Conservation (phyloP, 352 stramenopile genomes). For the Stramenopiles sp. region DNA sequence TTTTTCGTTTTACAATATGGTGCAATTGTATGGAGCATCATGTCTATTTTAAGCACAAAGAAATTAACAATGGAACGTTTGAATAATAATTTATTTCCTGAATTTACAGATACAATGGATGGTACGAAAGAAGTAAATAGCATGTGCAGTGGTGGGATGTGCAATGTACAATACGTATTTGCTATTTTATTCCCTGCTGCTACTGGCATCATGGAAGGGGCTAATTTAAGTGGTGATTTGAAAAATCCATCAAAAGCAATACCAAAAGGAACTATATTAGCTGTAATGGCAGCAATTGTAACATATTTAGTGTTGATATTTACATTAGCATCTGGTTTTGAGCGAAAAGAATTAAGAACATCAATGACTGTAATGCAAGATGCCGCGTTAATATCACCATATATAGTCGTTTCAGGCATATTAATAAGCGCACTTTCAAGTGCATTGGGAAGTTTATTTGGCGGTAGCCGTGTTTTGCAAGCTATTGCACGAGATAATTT, state of each 20-base stretch:
- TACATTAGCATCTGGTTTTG: constrained; percentile 35
- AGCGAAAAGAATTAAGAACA: constrained; percentile 31
- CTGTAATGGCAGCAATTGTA: constrained; percentile 33
- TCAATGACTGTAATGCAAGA: constrained; percentile 55
- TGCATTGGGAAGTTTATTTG: constrained; percentile 38
- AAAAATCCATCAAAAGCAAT: constrained; percentile 41
- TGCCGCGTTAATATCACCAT: constrained; percentile 28
- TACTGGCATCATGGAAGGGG: constrained; percentile 21
- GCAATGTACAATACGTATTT: neutral
- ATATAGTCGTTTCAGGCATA: constrained; percentile 37
- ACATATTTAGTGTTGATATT: constrained; percentile 46
- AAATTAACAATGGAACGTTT: neutral
- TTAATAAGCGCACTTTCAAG: constrained; percentile 44
- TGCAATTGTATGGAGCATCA: constrained; percentile 34
- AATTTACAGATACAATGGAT: constrained; percentile 42
- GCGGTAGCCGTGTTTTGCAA: constrained; percentile 39
- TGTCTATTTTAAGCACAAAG: constrained; percentile 15
- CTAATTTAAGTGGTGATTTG: constrained; percentile 49
- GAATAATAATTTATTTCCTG: constrained; percentile 11
- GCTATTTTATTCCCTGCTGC: neutral
- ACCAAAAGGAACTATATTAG: constrained; percentile 38
- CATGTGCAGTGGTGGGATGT: constrained; percentile 4
- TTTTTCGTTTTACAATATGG: constrained; percentile 41
- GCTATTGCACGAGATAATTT: constrained; percentile 47
- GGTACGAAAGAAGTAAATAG: constrained; percentile 52